Evolutionary conservation across 257 asterid genomes (phyloP), one percentile per base, ranked within the genome.

Genomic region (Jaltomata sinuosa): DNA sequence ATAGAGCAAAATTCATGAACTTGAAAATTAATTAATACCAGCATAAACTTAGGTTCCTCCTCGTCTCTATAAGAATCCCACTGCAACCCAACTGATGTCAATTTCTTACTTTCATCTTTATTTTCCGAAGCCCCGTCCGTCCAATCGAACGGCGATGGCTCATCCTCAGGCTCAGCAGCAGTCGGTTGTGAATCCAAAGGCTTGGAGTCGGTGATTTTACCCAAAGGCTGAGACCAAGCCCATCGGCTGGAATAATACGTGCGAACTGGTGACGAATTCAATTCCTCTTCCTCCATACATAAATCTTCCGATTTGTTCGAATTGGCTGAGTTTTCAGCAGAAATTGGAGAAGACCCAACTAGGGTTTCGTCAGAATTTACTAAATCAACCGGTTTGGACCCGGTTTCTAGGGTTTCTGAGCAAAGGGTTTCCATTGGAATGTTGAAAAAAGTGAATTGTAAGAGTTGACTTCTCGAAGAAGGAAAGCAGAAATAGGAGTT

Each of bases 181-280:
- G 42, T 62, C 21, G 55, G 27, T 34, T 45, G 62, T 62, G 57
- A 77, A 11, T 50, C 27, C 25, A 49, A 7, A 64, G 84, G 62
- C 50, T 29, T 74, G 7, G 36, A n/a, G 65, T 85, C 85, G 36
- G 40, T 15, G 42, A 40, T 32, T n/a, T 19, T 59, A 21, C 87
- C 72, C 91, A 91, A 90, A 55, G 90, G 83, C 36, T 54, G 77
- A 69, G 84, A 16, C 89, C 88, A 87, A 69, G 84, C 21, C 89
- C 88, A 87, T 67, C n/a, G 91, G 86, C 62, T 47, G 78, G 57
- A 3, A 74, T 57, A 14, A 8, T 45, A 74, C 27, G 38, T 22
- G 11, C 80, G 80, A 69, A 71, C 47, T 57, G 84, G 22, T 19
- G 53, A 67, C 14, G 38, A 3, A 68, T 18, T 57, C 82, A 79